These are phyloP conservation scores for Hygrophoropsis aurantiaca DNA, from an alignment of 768 basidiomycete species.

Conservation along the genomic window DNA sequence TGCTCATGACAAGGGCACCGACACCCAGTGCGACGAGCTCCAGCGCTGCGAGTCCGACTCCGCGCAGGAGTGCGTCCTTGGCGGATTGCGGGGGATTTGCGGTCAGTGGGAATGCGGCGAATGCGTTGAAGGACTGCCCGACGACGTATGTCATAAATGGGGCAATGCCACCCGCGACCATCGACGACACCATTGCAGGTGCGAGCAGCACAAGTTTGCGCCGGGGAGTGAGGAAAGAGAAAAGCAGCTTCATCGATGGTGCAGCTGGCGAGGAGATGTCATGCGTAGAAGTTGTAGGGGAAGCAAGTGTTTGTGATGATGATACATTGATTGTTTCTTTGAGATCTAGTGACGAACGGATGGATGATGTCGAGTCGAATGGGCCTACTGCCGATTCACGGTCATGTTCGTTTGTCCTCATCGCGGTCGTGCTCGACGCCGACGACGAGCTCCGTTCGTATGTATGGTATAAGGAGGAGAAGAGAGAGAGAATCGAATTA, in stretches of 20 bases:
- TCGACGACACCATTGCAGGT: constrained; percentile 63
- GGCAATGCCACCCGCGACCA: constrained; percentile 67
- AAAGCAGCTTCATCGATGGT: constrained; percentile 65
- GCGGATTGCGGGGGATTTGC: constrained; percentile 37
- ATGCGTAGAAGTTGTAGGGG: constrained; percentile 12
- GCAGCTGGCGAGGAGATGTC: constrained; percentile 29
- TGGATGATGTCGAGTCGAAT: constrained; percentile 16
- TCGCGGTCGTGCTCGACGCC: constrained; percentile 26
- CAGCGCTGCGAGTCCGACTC: constrained; percentile 60
- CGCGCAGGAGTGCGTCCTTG: constrained; percentile 53
- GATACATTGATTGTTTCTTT: constrained; percentile 14
- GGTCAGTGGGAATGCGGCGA: constrained; percentile 55
- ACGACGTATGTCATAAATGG: constrained; percentile 87
- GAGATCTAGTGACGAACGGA: constrained; percentile 17
- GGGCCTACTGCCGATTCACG: constrained; percentile 6
- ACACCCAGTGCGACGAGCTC: constrained; percentile 66
- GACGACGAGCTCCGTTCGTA: constrained; percentile 9
- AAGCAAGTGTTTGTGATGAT: constrained; percentile 7
- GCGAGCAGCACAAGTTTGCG: constrained; percentile 58
- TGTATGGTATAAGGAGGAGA: constrained; percentile 6
- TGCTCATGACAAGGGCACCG: constrained; percentile 69
- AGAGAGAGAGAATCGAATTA: constrained; percentile 14
- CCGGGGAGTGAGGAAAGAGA: constrained; percentile 58
- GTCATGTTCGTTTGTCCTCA: constrained; percentile 26
- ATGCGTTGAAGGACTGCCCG: constrained; percentile 74